These are phyloP conservation scores for Ceriops decandra DNA, from an alignment of 345 rosid species.

Conservation along the genomic window DNA sequence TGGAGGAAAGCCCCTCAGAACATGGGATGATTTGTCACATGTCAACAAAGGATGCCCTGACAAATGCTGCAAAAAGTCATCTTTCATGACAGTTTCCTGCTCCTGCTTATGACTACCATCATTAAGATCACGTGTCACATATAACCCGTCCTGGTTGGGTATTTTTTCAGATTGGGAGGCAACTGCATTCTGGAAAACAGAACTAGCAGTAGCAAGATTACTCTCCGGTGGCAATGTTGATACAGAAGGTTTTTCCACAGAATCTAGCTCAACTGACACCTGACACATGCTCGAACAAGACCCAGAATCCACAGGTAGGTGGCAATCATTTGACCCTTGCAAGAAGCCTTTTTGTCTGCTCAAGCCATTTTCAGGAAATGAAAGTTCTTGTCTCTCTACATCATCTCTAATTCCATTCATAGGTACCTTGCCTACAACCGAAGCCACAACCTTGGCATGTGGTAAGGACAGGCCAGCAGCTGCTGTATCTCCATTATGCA, in stretches of 20 bases:
- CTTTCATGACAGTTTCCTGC: conserved; percentile 22
- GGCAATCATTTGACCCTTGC: conserved; percentile 34
- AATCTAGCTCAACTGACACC: conserved; percentile 32
- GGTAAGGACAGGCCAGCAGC: conserved; percentile 28
- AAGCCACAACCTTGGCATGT: conserved; percentile 27
- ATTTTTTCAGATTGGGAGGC: conserved; percentile 26
- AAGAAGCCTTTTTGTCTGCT: conserved; percentile 27
- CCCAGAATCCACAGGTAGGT: conserved; percentile 28
- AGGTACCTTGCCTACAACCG: conserved; percentile 26
- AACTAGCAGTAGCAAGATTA: conserved; percentile 20
- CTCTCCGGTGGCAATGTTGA: conserved; percentile 24
- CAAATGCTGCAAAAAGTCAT: conserved; percentile 28
- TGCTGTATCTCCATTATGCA: conserved; percentile 11
- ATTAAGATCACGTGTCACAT: conserved; percentile 24
- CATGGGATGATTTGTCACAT: conserved; percentile 33
- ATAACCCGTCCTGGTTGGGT: conserved; percentile 34
- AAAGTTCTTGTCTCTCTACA: conserved; percentile 16
- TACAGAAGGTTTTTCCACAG: conserved; percentile 24
- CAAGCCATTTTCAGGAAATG: conserved; percentile 20
- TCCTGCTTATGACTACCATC: conserved; percentile 20
- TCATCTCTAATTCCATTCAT: conserved; percentile 24
- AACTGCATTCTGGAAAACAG: conserved; percentile 30
- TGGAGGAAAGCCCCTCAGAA: conserved; percentile 39
- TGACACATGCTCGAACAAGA: conserved; percentile 36
- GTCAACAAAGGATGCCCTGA: conserved; percentile 28